Base-by-base conservation (phyloP, 192 early-diverging fungal species). In the Coemansia erecta region DNA sequence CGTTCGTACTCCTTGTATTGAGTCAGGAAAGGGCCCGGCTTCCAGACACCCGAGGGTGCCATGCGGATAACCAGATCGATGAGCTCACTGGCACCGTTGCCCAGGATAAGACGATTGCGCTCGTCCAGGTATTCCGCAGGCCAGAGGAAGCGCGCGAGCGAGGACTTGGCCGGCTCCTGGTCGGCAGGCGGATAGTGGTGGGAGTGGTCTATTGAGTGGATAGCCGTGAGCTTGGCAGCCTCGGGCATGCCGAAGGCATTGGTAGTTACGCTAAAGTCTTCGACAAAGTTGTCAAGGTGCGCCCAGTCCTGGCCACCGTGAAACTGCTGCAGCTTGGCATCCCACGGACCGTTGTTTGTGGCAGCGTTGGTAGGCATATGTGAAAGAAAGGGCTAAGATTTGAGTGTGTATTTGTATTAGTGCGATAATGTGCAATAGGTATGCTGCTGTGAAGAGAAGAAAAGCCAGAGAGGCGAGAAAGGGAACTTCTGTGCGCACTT, bases 1-100 rank as follows among this genome's bases (percentile, higher is more conserved):
- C 93, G 75, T 69, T 94, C 86, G 70, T 94, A 94, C 70, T 94
- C 93, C 68, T 92, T 92, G 78, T 94, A 94, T 83, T 90, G 89
- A 13, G 86, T 85, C 57, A 78, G 77, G 85, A 89, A 92, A 21
- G 91, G 91, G 2, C 92, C 90, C 14, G 88, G 86, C 66, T 91
- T 91, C 92, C 92, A 94, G 8, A 87, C 82, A 35, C 89, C 89
- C 6, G 80, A 56, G 15, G 88, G 85, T 0, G 91, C 89, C 64
- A 83, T 82, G 59, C 92, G 84, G 59, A 90, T 89, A 8, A 93
- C 89, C 13, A 94, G 81, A 72, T 94, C 92, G 73, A 94, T 93
- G 18, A 94, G 78, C 80, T 94, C 92, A 17, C 89, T 91, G 40
- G 92, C 92, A 43, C 92, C 92, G 77, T 94, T 94, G 48, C 92